A percentile compares a stretch with the other conserved stretches of the same genome.
Evolutionary conservation across 257 asterid species (phyloP).

Genomic region (Solanum neorickii): DNA sequence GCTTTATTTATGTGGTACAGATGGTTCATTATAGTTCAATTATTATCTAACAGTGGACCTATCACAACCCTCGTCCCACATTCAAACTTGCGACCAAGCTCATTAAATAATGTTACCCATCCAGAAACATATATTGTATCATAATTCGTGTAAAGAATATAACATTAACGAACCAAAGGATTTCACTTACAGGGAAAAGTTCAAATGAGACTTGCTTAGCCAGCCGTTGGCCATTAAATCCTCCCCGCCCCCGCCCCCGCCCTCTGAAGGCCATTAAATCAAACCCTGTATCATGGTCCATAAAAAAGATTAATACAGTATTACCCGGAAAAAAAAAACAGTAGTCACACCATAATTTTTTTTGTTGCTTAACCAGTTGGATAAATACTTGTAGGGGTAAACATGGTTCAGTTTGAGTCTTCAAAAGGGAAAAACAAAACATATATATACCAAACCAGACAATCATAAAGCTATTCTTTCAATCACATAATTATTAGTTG

Average conservation of each 20-base stretch:
- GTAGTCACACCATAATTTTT: background rate
- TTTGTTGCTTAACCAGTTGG: background rate
- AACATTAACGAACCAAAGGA: background rate
- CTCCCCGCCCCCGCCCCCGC: slow-evolving; percentile 26
- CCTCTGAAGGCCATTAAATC: slow-evolving; percentile 37
- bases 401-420: background rate
- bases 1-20: background rate
- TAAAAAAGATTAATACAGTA: background rate
- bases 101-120: background rate
- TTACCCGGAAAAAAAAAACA: background rate
- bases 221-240: slow-evolving; percentile 5
- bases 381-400: background rate
- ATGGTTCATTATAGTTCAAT: background rate
- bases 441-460: background rate
- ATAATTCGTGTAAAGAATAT: background rate
- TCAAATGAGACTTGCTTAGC: slow-evolving; percentile 28
- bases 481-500: background rate
- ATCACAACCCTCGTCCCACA: background rate
- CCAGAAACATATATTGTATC: background rate
- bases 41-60: background rate
- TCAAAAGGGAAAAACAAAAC: background rate
- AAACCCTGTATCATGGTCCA: background rate
- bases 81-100: background rate
- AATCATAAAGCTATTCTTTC: background rate
- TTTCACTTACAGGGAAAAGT: slow-evolving; percentile 33